Conservation (phyloP, 768 basidiomycete species). For the Jaapia argillacea region DNA sequence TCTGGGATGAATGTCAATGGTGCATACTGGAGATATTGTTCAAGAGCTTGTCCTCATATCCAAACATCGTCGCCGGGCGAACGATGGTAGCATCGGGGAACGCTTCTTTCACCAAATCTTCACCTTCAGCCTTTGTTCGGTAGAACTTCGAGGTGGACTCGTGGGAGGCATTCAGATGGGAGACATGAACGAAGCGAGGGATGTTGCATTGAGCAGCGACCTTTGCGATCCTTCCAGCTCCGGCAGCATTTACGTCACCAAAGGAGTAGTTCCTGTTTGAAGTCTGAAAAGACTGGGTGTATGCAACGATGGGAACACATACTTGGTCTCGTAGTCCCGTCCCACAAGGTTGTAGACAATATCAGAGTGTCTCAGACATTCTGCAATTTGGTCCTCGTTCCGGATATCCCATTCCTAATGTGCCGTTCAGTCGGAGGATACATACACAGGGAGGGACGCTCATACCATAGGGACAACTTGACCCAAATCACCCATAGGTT, state of each 20-base stretch:
- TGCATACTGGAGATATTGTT: slow-evolving; percentile 84
- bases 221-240: slow-evolving; percentile 79
- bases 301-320: slow-evolving; percentile 13
- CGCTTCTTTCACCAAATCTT: slow-evolving; percentile 71
- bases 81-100: slow-evolving; percentile 87
- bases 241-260: slow-evolving; percentile 69
- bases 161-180: slow-evolving; percentile 84
- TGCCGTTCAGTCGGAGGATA: background rate
- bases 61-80: slow-evolving; percentile 78
- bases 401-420: slow-evolving; percentile 91
- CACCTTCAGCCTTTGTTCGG: slow-evolving; percentile 83
- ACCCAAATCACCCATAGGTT: slow-evolving; percentile 93
- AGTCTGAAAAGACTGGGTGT: background rate
- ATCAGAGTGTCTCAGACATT: slow-evolving; percentile 91
- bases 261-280: slow-evolving; percentile 78
- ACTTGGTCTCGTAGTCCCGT: slow-evolving; percentile 95
- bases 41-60: slow-evolving; percentile 91
- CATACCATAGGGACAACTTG: slow-evolving; percentile 91
- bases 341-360: slow-evolving; percentile 95
- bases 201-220: slow-evolving; percentile 73
- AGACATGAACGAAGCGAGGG: slow-evolving; percentile 83
- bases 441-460: slow-evolving; percentile 1
- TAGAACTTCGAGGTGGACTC: slow-evolving; percentile 79
- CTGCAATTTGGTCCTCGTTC: slow-evolving; percentile 83
- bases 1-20: slow-evolving; percentile 7